A percentile compares a stretch with the other conserved stretches of the same genome.
phyloP scores from a whole-genome alignment of 805 yeast species.

The Candida boidinii region DNA sequence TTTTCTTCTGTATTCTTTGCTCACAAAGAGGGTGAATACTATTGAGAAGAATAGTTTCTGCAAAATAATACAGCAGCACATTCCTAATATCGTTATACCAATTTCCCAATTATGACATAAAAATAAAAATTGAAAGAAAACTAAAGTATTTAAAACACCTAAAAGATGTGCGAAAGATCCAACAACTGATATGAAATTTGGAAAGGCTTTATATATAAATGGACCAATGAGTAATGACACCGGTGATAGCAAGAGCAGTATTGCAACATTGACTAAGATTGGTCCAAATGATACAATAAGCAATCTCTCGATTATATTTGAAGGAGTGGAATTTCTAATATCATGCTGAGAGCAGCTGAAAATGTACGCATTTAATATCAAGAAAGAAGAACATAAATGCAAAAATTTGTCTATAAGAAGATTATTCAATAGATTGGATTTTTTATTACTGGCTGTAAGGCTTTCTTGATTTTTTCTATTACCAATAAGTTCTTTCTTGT shows the following conservation, averaged over 20 bases:
- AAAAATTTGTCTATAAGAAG: slow-evolving; percentile 31
- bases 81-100: slow-evolving; percentile 50
- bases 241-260: slow-evolving; percentile 31
- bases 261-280: slow-evolving; percentile 30
- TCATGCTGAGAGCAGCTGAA: slow-evolving; percentile 48
- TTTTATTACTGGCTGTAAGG: slow-evolving; percentile 32
- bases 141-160: slow-evolving; percentile 43
- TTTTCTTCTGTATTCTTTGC: slow-evolving; percentile 56
- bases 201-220: slow-evolving; percentile 31
- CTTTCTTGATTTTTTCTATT: not conserved
- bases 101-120: slow-evolving; percentile 61
- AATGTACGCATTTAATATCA: slow-evolving; percentile 37
- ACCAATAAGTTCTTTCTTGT: slow-evolving; percentile 38
- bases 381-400: slow-evolving; percentile 27
- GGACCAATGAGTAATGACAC: slow-evolving; percentile 46
- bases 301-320: slow-evolving; percentile 35
- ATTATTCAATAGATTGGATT: slow-evolving; percentile 39
- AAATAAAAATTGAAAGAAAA: slow-evolving; percentile 57
- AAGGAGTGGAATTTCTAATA: slow-evolving; percentile 21
- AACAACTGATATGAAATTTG: slow-evolving; percentile 38
- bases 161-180: slow-evolving; percentile 49
- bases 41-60: slow-evolving; percentile 52
- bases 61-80: slow-evolving; percentile 44
- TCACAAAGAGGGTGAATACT: slow-evolving; percentile 39
- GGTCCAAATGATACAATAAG: slow-evolving; percentile 39